Percentiles rank a stretch among this genome's conserved stretches.
phyloP scores from a whole-genome alignment of 2,329 filamentous ascomycete species.

The Exophiala sideris region DNA sequence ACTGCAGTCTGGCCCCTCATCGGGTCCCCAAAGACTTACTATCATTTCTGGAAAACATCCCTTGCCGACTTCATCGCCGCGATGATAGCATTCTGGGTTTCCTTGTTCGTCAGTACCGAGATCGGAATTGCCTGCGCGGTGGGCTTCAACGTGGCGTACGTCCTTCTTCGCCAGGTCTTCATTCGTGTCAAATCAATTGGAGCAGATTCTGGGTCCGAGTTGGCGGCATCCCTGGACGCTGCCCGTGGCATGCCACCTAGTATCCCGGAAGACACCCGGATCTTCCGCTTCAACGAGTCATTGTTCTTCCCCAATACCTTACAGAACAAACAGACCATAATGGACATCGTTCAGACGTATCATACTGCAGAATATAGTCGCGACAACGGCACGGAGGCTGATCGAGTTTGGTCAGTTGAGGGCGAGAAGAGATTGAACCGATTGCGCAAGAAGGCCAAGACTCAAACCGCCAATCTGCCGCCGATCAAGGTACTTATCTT shows the following conservation, averaged over 20 bases:
- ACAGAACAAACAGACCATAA: conserved; percentile 47
- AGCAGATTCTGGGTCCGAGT: conserved; percentile 31
- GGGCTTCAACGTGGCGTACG: conserved; percentile 62
- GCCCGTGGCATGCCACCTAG: conserved; percentile 21
- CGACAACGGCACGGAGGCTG: conserved; percentile 34
- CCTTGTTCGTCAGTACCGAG: conserved; percentile 59
- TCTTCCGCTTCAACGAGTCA: conserved; percentile 57
- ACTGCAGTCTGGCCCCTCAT: conserved; percentile 63
- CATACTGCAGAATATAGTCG: conserved; percentile 42
- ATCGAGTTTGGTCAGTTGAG: conserved; percentile 55
- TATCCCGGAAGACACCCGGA: conserved; percentile 49
- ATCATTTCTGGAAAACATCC: conserved; percentile 62
- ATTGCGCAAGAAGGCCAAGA: conserved; percentile 42
- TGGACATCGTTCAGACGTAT: conserved; percentile 51
- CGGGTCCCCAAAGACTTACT: conserved; percentile 57
- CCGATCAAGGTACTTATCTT: conserved; percentile 51
- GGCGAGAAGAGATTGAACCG: conserved; percentile 47
- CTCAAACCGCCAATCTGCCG: conserved; percentile 34
- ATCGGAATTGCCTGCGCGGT: conserved; percentile 59
- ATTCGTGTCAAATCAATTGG: conserved; percentile 38
- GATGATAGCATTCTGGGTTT: conserved; percentile 63
- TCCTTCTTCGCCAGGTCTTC: conserved; percentile 59
- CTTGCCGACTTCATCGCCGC: conserved; percentile 62
- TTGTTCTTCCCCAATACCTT: conserved; percentile 63
- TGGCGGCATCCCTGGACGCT: conserved; percentile 29